A percentile compares a stretch with the other conserved stretches of the same genome.
Evolutionary conservation across 2,329 filamentous ascomycete species (phyloP).

Genomic region (Penicillium crustosum): DNA sequence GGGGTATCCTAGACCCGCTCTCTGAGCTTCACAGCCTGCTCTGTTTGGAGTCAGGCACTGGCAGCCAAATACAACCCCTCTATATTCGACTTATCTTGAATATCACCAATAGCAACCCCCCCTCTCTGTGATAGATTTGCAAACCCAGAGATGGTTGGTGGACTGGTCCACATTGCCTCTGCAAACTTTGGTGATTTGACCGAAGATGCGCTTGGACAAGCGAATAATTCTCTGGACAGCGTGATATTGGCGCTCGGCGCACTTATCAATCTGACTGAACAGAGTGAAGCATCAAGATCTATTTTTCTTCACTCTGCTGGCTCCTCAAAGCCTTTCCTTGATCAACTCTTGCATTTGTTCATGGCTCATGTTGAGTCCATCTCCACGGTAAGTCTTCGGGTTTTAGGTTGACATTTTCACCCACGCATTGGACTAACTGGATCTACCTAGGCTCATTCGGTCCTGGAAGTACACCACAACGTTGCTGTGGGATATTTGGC

Average conservation of each 20-base stretch:
- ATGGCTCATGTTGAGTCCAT: slow-evolving; percentile 65
- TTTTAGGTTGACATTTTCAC: background rate
- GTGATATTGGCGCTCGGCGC: slow-evolving; percentile 77
- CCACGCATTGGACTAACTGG: slow-evolving; percentile 14
- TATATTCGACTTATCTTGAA: slow-evolving; percentile 75
- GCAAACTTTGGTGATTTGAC: slow-evolving; percentile 33
- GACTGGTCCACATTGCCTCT: slow-evolving; percentile 39
- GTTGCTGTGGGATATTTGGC: slow-evolving; percentile 85
- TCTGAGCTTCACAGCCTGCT: slow-evolving; percentile 43
- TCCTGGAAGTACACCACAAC: slow-evolving; percentile 71
- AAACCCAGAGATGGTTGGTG: slow-evolving; percentile 36
- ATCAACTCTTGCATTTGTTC: slow-evolving; percentile 64
- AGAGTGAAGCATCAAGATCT: slow-evolving; percentile 63
- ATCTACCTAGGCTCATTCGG: slow-evolving; percentile 49
- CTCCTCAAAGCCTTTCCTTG: slow-evolving; percentile 50
- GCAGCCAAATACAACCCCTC: slow-evolving; percentile 33
- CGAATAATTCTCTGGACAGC: slow-evolving; percentile 64
- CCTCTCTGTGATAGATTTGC: slow-evolving; percentile 69
- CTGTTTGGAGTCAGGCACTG: slow-evolving; percentile 23
- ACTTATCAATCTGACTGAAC: slow-evolving; percentile 84
- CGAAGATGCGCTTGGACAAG: slow-evolving; percentile 35
- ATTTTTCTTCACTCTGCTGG: slow-evolving; percentile 45
- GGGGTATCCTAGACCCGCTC: slow-evolving; percentile 31
- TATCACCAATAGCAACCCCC: slow-evolving; percentile 76
- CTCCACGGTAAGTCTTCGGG: slow-evolving; percentile 59